A percentile compares a stretch with the other conserved stretches of the same genome.
Conservation (phyloP, 306 rosid genomes). For the Boehmeria nivea region DNA sequence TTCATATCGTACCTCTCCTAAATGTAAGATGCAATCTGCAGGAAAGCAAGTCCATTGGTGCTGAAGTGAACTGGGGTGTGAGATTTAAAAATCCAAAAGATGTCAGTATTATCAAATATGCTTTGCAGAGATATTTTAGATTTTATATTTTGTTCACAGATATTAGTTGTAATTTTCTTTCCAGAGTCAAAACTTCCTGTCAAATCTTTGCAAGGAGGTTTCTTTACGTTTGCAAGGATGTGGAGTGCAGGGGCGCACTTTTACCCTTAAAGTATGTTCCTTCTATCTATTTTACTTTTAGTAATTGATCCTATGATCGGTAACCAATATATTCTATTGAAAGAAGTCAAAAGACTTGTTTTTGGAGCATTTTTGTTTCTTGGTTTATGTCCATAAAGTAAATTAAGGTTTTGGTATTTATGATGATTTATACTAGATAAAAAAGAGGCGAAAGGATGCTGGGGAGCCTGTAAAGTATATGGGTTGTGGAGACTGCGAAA, state of each 20-base stretch:
- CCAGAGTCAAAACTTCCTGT: slow-evolving; percentile 70
- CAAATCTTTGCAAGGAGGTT: slow-evolving; percentile 85
- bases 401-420: slow-evolving; percentile 13
- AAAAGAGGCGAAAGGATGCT: slow-evolving; percentile 77
- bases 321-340: slow-evolving; percentile 2
- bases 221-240: slow-evolving; percentile 70
- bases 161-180: slow-evolving; percentile 32
- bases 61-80: slow-evolving; percentile 99
- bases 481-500: slow-evolving; percentile 97
- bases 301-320: too few relatives aligned
- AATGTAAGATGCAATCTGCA: slow-evolving; percentile 29
- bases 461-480: slow-evolving; percentile 80
- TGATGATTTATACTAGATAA: slow-evolving; percentile 53
- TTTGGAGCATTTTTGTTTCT: slow-evolving; percentile 1
- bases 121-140: slow-evolving; percentile 9
- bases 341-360: neutral
- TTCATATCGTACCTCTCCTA: neutral
- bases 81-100: slow-evolving; percentile 72
- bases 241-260: slow-evolving; percentile 74
- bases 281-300: neutral
- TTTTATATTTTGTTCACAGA: slow-evolving; percentile 11
- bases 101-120: slow-evolving; percentile 43
- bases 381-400: slow-evolving; percentile 7
- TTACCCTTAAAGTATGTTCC: slow-evolving; percentile 69
- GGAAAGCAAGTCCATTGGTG: slow-evolving; percentile 88